Conservation (phyloP, 1,284 basidiomycete genomes). For the Pisolithus thermaeus region DNA sequence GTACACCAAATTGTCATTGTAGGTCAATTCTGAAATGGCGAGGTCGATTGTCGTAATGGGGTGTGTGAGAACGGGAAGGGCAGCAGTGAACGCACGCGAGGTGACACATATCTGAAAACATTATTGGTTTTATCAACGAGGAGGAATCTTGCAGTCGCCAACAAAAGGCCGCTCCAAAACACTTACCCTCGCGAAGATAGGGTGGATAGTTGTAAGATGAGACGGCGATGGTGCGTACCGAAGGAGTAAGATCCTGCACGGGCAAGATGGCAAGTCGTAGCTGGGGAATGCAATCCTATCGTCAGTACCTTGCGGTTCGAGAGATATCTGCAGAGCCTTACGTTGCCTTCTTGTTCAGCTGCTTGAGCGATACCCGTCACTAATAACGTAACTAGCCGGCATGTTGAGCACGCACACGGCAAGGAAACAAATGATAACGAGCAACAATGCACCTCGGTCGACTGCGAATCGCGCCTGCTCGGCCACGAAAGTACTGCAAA, state of each 20-base stretch:
- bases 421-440: background rate
- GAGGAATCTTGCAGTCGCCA: too few relatives aligned
- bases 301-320: background rate
- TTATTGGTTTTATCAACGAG: too few relatives aligned
- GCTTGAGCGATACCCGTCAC: conserved; percentile 41
- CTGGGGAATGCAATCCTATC: conserved; percentile 24
- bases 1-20: conserved; percentile 72
- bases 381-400: conserved; percentile 39
- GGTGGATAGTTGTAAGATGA: conserved; percentile 65
- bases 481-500: conserved; percentile 54
- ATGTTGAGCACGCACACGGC: conserved; percentile 2
- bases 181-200: conserved; percentile 48
- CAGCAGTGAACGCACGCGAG: conserved; percentile 45
- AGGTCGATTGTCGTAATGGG: conserved; percentile 57
- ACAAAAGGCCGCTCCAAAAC: background rate
- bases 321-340: conserved; percentile 22
- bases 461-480: conserved; percentile 58
- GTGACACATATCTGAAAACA: conserved; percentile 34
- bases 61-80: conserved; percentile 50
- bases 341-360: conserved; percentile 35
- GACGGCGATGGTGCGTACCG: conserved; percentile 53
- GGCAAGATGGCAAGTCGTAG: conserved; percentile 49
- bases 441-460: conserved; percentile 47
- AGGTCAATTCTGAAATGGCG: conserved; percentile 49
- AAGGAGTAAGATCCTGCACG: conserved; percentile 49